phyloP scores from a whole-genome alignment of 1,139 yeast species.

The Debaryomycetaceae sp. region DNA sequence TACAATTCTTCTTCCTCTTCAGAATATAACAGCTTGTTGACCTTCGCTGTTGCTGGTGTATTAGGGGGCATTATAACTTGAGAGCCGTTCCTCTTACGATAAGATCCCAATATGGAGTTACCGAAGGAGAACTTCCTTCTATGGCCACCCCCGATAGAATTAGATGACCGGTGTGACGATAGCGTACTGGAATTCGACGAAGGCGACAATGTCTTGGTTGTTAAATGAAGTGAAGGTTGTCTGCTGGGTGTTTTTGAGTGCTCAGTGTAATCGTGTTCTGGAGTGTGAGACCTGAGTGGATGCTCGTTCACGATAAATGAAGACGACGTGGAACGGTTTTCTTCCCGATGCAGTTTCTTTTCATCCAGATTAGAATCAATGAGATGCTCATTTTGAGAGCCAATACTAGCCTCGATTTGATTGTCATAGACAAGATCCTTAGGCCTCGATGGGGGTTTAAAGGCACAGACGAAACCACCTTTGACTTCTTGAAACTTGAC shows the following conservation, averaged over 20 bases:
- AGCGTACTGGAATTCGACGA: slow-evolving; percentile 14
- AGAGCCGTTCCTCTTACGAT: slow-evolving; percentile 47
- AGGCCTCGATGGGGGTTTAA: slow-evolving; percentile 47
- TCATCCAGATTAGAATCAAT: slow-evolving; percentile 35
- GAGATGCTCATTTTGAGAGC: slow-evolving; percentile 19
- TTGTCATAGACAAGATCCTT: slow-evolving; percentile 3
- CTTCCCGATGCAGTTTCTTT: slow-evolving; percentile 40
- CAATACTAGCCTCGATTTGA: slow-evolving; percentile 11
- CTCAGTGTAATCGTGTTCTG: slow-evolving; percentile 18
- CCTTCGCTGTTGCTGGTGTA: slow-evolving; percentile 50
- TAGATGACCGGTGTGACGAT: slow-evolving; percentile 18
- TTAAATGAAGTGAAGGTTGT: slow-evolving; percentile 37
- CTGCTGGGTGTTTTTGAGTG: slow-evolving; percentile 30
- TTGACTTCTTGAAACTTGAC: slow-evolving; percentile 86
- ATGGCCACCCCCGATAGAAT: slow-evolving; percentile 32
- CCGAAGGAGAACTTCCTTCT: slow-evolving; percentile 66
- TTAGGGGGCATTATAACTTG: slow-evolving; percentile 44
- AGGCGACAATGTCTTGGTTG: slow-evolving; percentile 26
- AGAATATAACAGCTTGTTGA: slow-evolving; percentile 36
- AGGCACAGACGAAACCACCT: slow-evolving; percentile 90
- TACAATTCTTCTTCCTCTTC: slow-evolving; percentile 37
- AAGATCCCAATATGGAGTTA: slow-evolving; percentile 43
- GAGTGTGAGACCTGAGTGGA: slow-evolving; percentile 20
- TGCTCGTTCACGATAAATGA: slow-evolving; percentile 20
- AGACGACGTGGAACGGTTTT: slow-evolving; percentile 36